Conservation (phyloP, 495 filamentous ascomycete genomes). For the Terfezia boudieri region DNA sequence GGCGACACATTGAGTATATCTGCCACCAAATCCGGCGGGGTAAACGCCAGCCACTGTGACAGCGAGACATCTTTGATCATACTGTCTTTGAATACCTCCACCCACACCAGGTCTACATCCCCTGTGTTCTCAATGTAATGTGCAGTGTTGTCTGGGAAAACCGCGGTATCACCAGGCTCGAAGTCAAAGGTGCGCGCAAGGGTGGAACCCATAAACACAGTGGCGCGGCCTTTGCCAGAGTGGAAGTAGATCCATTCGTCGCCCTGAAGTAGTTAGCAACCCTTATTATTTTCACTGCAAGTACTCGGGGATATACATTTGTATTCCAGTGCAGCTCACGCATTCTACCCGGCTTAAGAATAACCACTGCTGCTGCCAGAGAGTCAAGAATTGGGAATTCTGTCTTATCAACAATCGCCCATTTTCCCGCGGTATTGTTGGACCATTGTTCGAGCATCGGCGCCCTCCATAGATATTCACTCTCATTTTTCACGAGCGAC, state of each 20-base stretch:
- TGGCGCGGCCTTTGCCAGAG: constrained; percentile 34
- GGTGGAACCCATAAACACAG: constrained; percentile 35
- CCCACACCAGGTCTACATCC: constrained; percentile 36
- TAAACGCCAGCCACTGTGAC: constrained; percentile 42
- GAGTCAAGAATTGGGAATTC: constrained; percentile 40
- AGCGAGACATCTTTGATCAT: constrained; percentile 38
- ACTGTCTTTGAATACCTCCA: constrained; percentile 44
- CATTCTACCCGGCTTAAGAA: constrained; percentile 35
- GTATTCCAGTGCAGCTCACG: constrained; percentile 48
- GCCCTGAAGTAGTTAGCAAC: constrained; percentile 20
- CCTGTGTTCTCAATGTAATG: constrained; percentile 48
- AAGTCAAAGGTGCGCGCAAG: constrained; percentile 44
- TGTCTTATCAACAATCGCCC: constrained; percentile 36
- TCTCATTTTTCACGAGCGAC: constrained; percentile 26
- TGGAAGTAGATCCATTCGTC: constrained; percentile 49
- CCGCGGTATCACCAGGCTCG: constrained; percentile 37
- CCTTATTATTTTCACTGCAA: not conserved
- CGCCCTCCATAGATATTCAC: constrained; percentile 22
- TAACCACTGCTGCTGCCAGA: constrained; percentile 37
- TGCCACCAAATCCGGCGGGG: constrained; percentile 20
- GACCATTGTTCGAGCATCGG: not conserved
- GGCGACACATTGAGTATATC: not conserved
- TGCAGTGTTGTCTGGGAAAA: constrained; percentile 40
- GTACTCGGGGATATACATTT: constrained; percentile 25
- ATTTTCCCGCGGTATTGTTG: constrained; percentile 20